phyloP scores from a whole-genome alignment of 306 rosid genomes.

The Prunus davidiana region DNA sequence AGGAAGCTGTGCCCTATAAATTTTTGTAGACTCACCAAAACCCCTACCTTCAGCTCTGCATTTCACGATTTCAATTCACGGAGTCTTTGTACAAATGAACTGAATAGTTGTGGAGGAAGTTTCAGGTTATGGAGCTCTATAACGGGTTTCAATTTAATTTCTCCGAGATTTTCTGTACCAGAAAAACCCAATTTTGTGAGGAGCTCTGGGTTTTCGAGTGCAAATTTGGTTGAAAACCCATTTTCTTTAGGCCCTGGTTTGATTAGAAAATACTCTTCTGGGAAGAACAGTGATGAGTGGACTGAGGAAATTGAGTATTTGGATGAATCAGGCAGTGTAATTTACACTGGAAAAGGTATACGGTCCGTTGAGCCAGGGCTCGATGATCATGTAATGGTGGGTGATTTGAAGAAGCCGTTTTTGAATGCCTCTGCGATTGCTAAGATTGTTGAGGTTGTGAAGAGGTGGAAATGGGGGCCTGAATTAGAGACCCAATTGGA shows the following conservation, averaged over 20 bases:
- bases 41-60: slow-evolving; percentile 13
- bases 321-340: slow-evolving; percentile 80
- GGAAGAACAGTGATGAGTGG: slow-evolving; percentile 42
- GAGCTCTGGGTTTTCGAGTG: slow-evolving; percentile 22
- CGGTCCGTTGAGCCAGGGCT: slow-evolving; percentile 79
- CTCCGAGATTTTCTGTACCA: not conserved
- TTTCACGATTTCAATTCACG: slow-evolving; percentile 8
- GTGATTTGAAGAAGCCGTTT: slow-evolving; percentile 69
- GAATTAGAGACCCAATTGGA: slow-evolving; percentile 91
- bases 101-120: slow-evolving; percentile 7
- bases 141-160: slow-evolving; percentile 14
- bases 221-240: slow-evolving; percentile 11
- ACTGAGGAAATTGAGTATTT: slow-evolving; percentile 86
- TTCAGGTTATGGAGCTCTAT: slow-evolving; percentile 33
- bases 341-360: slow-evolving; percentile 75
- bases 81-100: not conserved
- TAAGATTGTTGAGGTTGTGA: slow-evolving; percentile 79
- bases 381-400: slow-evolving; percentile 93
- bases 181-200: slow-evolving; percentile 10
- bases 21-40: slow-evolving; percentile 32
- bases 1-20: slow-evolving; percentile 32
- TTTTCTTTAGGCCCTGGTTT: slow-evolving; percentile 11
- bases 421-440: slow-evolving; percentile 78
- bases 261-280: slow-evolving; percentile 45
- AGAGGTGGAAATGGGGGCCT: slow-evolving; percentile 99